phyloP scores from a whole-genome alignment of 2,329 filamentous ascomycete genomes.

The Ascochyta pisi region DNA sequence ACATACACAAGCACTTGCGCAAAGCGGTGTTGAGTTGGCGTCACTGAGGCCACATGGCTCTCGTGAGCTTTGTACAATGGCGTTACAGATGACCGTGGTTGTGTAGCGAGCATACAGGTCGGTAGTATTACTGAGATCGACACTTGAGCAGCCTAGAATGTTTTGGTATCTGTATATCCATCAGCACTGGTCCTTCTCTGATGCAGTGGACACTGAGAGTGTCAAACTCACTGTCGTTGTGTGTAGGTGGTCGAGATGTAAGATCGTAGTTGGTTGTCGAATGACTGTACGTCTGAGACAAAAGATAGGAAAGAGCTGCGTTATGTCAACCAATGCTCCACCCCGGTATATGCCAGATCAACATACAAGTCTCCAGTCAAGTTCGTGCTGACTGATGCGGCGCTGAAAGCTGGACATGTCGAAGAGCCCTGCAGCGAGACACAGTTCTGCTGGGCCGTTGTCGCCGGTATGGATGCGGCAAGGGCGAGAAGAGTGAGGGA shows the following conservation, averaged over 20 bases:
- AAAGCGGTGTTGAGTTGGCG: conserved; percentile 75
- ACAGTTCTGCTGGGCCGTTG: conserved; percentile 56
- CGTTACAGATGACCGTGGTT: conserved; percentile 89
- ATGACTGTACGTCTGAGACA: conserved; percentile 77
- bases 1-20: conserved; percentile 85
- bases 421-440: conserved; percentile 75
- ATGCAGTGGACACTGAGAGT: neutral
- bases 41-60: conserved; percentile 69
- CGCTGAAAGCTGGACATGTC: conserved; percentile 74
- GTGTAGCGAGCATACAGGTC: conserved; percentile 93
- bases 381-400: conserved; percentile 73
- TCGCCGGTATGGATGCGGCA: conserved; percentile 38
- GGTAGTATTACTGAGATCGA: conserved; percentile 79
- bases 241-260: conserved; percentile 81
- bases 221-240: conserved; percentile 70
- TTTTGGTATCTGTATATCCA: conserved; percentile 72
- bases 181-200: conserved; percentile 37
- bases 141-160: conserved; percentile 78
- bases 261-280: conserved; percentile 75
- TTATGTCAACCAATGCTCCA: conserved; percentile 25
- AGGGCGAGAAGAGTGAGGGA: conserved; percentile 34
- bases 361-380: conserved; percentile 69
- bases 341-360: conserved; percentile 28
- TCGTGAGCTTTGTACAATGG: conserved; percentile 89
- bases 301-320: conserved; percentile 81